These are phyloP conservation scores for Haplosporangium gracile DNA, from an alignment of 192 early-diverging fungal genomes.

Conservation along the genomic window DNA sequence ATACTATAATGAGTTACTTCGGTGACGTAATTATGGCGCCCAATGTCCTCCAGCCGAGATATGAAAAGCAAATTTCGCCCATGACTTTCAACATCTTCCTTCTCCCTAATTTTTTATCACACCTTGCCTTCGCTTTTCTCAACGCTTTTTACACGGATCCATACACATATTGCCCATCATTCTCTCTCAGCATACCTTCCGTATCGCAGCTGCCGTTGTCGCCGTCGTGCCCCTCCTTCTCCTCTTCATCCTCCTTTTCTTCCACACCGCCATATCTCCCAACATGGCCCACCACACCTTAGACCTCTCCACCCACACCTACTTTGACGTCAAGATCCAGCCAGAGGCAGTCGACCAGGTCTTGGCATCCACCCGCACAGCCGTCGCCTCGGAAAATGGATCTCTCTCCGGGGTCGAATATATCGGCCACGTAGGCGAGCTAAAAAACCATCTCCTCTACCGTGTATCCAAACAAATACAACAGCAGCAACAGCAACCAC, in stretches of 20 bases:
- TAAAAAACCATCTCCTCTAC: constrained; percentile 48
- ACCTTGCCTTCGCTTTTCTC: neutral
- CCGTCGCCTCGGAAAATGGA: constrained; percentile 15
- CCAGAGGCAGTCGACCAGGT: constrained; percentile 33
- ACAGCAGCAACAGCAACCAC: neutral
- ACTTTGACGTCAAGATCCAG: constrained; percentile 41
- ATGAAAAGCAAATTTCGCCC: neutral
- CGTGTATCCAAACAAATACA: constrained; percentile 14
- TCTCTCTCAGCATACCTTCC: constrained; percentile 1
- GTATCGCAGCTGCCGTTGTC: neutral
- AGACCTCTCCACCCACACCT: constrained; percentile 14
- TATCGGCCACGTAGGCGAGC: constrained; percentile 42
- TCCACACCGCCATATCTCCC: neutral
- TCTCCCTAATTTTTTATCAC: neutral
- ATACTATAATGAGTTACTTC: too few species aligned
- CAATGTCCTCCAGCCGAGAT: too few species aligned
- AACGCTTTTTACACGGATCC: neutral
- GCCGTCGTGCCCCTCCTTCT: neutral
- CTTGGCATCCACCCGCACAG: constrained; percentile 27
- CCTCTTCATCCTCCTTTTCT: neutral
- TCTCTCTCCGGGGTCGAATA: constrained; percentile 41
- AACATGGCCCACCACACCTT: constrained; percentile 28
- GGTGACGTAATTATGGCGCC: too few species aligned
- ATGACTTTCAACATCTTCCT: neutral
- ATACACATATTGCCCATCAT: constrained; percentile 8